Evolutionary conservation across 2,329 filamentous ascomycete species (phyloP).

Genomic region (Diplodia scrobiculata): DNA sequence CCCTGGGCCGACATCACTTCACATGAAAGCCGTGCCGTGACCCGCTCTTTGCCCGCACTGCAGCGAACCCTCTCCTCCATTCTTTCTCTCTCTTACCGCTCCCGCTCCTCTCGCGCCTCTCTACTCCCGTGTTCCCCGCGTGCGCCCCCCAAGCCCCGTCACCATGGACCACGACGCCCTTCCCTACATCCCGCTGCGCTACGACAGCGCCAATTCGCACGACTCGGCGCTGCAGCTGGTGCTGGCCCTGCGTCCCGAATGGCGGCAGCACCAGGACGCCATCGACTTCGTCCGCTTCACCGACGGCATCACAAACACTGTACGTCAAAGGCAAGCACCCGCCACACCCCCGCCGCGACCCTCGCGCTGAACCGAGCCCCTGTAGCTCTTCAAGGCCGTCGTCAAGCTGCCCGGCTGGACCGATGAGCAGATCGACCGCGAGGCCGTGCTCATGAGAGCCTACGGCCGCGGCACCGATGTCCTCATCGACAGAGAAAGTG

Average conservation of each 20-base stretch:
- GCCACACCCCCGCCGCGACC: slow-evolving; percentile 12
- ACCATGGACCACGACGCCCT: slow-evolving; percentile 33
- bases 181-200: slow-evolving; percentile 70
- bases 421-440: slow-evolving; percentile 75
- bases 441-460: slow-evolving; percentile 85
- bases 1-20: slow-evolving; percentile 28
- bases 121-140: background rate
- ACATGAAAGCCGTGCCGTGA: slow-evolving; percentile 28
- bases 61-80: background rate
- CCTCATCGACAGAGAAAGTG: slow-evolving; percentile 91
- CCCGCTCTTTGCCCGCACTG: slow-evolving; percentile 16
- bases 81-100: background rate
- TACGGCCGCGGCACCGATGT: slow-evolving; percentile 94
- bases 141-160: background rate
- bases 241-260: slow-evolving; percentile 77
- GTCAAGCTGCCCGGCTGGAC: slow-evolving; percentile 70
- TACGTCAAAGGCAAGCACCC: slow-evolving; percentile 45
- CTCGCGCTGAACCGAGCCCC: slow-evolving; percentile 18
- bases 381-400: slow-evolving; percentile 70
- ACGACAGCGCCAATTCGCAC: slow-evolving; percentile 75
- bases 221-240: slow-evolving; percentile 78
- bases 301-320: slow-evolving; percentile 96
- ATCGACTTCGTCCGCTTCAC: slow-evolving; percentile 90
- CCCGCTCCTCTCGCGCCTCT: background rate
- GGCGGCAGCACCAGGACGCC: slow-evolving; percentile 71